These are phyloP conservation scores for Tetraselmis chui DNA, from an alignment of 139 green algal genomes.

Conservation along the genomic window DNA sequence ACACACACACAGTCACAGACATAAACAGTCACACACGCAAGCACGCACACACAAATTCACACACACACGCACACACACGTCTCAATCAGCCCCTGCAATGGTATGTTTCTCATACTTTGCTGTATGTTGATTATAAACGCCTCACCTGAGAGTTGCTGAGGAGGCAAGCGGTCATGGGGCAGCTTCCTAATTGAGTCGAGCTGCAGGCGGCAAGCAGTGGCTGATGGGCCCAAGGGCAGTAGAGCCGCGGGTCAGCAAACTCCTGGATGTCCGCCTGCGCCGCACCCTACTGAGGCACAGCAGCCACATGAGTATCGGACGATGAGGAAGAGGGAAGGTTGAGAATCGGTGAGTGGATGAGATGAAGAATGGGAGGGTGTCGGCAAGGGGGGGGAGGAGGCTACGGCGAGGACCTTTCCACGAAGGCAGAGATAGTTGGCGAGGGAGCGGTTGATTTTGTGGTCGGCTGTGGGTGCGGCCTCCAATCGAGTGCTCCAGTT, in stretches of 20 bases:
- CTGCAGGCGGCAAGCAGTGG: slow-evolving; percentile 39
- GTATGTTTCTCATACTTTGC: background rate
- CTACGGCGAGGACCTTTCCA: background rate
- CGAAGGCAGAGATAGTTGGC: background rate
- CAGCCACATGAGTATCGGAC: slow-evolving; percentile 18
- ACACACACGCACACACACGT: too few species aligned
- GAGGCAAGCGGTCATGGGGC: slow-evolving; percentile 47
- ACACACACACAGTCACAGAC: too few species aligned
- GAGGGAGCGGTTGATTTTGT: background rate
- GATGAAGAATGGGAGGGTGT: background rate
- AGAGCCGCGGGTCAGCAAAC: slow-evolving; percentile 41
- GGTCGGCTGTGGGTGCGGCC: background rate
- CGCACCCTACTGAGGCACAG: slow-evolving; percentile 30
- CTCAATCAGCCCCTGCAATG: too few species aligned
- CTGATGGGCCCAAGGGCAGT: slow-evolving; percentile 32
- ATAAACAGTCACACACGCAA: too few species aligned
- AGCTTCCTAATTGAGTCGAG: slow-evolving; percentile 29
- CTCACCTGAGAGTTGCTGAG: slow-evolving; percentile 54
- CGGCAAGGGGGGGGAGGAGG: background rate
- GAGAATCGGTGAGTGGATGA: slow-evolving; percentile 26
- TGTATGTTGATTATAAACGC: background rate
- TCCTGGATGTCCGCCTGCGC: slow-evolving; percentile 11
- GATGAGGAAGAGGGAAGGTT: slow-evolving; percentile 43
- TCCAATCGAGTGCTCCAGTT: slow-evolving; percentile 30
- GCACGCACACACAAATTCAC: too few species aligned